phyloP scores from a whole-genome alignment of 768 basidiomycete species.

The Tricholoma sp. region DNA sequence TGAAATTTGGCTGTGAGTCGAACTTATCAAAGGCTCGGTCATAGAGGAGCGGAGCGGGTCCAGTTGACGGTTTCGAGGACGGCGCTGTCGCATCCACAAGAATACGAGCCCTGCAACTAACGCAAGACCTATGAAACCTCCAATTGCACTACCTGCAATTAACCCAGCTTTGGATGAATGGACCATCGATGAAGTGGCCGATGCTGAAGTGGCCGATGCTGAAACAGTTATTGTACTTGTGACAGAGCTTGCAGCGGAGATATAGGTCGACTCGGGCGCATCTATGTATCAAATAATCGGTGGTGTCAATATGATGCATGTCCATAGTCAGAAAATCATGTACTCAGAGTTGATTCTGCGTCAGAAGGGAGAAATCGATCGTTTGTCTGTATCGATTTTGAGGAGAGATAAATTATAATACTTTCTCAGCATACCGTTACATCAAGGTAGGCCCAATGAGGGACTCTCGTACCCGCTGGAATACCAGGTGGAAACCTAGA shows the following conservation, averaged over 20 bases:
- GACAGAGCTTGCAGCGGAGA: neutral
- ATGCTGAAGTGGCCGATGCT: neutral
- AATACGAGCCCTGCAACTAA: slow-evolving; percentile 11
- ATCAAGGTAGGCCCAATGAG: slow-evolving; percentile 1
- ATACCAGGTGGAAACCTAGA: neutral
- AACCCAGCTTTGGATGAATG: slow-evolving; percentile 17
- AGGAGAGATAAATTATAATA: neutral
- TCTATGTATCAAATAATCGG: neutral
- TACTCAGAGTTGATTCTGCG: neutral
- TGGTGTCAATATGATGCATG: neutral
- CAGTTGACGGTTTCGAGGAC: neutral
- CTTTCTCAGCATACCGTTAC: neutral
- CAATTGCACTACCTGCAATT: slow-evolving; percentile 23
- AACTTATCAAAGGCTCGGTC: neutral
- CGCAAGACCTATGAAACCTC: slow-evolving; percentile 18
- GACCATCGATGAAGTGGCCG: neutral
- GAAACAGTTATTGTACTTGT: neutral
- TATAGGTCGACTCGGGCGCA: neutral
- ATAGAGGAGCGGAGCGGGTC: neutral
- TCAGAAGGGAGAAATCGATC: neutral
- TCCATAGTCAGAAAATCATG: neutral
- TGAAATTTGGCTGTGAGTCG: neutral
- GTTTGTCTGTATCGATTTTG: neutral
- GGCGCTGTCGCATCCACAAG: slow-evolving; percentile 14
- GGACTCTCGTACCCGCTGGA: neutral